Evolutionary conservation across 768 basidiomycete genomes (phyloP), one percentile per base, ranked within the genome.

Genomic region (Albatrellus ellisii): DNA sequence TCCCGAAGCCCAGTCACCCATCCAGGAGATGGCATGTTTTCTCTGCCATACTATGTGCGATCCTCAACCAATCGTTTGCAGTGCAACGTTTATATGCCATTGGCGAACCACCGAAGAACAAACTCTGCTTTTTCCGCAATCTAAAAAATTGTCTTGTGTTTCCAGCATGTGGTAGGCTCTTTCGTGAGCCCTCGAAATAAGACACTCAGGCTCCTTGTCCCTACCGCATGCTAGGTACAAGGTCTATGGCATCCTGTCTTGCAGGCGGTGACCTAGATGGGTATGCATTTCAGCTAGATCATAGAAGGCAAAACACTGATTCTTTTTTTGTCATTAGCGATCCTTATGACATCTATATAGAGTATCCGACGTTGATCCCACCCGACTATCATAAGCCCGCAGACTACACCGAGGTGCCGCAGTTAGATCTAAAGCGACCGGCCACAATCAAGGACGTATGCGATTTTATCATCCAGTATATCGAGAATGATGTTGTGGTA

Each of bases 201-300:
- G 18, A 35, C 12, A 32, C 2, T 11, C n/a, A n/a, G 8, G 14
- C 7, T 14, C 8, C 25, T 8, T 25, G 14, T 6, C 25, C 17
- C 5, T 43, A 46, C 20, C 24, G 2, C 6, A 17, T 26, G 12
- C n/a, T 15, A 83, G 79, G 78, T 4, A 43, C 51, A 1, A 70
- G 79, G 27, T 79, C 82, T 1, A 53, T 85, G 31, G 70, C 84
- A 8, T 82, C 79, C 2, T 74, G 70, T 46, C 65, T 86, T 12
- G 78, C 70, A 8, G 83, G 83, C 26, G 84, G 84, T 0, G 84
- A 87, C 60, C 60, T 86, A n/a, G 84, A 86, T 43, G 84, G 84
- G 80, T 82, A 54, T 50, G 64, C 49, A 5, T 24, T 17, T 1
- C 29, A 32, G 36, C 20, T 26, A 17, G 17, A 14, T 22, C 5